These are phyloP conservation scores for Thymus quinquecostatus DNA, from an alignment of 257 asterid genomes.

Conservation along the genomic window DNA sequence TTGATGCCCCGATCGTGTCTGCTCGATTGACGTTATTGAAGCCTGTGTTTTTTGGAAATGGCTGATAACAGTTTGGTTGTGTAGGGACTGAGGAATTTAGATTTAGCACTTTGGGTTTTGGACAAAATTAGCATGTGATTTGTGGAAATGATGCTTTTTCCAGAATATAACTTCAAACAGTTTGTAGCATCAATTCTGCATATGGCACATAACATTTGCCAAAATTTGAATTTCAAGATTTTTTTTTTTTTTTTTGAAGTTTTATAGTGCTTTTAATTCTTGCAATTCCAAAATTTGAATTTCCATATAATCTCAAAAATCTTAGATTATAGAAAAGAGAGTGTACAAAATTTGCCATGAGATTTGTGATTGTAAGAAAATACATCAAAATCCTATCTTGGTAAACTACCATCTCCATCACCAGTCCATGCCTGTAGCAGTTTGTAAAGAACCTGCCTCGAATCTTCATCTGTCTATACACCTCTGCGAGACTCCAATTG, in stretches of 20 bases:
- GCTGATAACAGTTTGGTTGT: conserved; percentile 31
- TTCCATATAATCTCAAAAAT: not conserved
- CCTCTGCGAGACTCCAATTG: conserved; percentile 73
- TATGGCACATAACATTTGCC: not conserved
- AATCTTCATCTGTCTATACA: conserved; percentile 35
- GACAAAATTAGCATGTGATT: not conserved
- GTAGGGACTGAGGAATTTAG: conserved; percentile 27
- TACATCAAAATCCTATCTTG: not conserved
- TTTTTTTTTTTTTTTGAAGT: no score
- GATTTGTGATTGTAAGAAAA: not conserved
- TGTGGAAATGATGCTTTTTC: not conserved
- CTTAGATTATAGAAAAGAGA: not conserved
- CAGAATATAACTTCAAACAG: not conserved
- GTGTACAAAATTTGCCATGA: not conserved
- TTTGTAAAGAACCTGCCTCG: not conserved
- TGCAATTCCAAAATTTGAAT: not conserved
- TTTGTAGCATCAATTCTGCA: conserved; percentile 5
- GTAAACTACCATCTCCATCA: not conserved
- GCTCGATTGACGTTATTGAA: conserved; percentile 14
- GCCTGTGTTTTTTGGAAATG: conserved; percentile 45
- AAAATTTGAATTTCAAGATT: not conserved
- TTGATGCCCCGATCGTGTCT: conserved; percentile 31
- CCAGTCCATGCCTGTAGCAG: no score
- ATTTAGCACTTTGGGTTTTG: not conserved
- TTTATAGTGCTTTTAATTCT: no score